phyloP scores from a whole-genome alignment of 306 rosid species.

The Aeschynomene evenia region DNA sequence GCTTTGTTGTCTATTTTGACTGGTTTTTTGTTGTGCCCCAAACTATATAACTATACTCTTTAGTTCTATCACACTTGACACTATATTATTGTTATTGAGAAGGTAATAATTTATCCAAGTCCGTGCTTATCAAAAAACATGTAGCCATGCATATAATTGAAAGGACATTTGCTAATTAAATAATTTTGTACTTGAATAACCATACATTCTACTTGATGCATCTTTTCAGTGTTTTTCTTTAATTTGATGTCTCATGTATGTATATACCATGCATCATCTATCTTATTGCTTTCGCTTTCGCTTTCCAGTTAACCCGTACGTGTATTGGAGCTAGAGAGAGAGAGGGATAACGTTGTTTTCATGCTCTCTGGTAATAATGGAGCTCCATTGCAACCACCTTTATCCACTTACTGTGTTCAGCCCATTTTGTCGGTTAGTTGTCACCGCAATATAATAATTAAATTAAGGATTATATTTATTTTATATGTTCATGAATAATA shows the following conservation, averaged over 20 bases:
- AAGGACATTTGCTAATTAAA: slow-evolving; percentile 32
- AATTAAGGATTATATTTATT: no score
- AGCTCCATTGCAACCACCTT: slow-evolving; percentile 3
- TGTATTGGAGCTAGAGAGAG: slow-evolving; percentile 12
- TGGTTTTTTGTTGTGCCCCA: no score
- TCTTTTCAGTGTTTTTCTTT: neutral
- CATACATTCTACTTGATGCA: neutral
- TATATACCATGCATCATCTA: no score
- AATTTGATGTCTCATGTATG: slow-evolving; percentile 18
- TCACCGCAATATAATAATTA: slow-evolving; percentile 30
- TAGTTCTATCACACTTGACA: slow-evolving; percentile 10
- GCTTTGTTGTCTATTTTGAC: no score
- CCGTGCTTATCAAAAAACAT: slow-evolving; percentile 36
- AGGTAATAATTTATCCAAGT: slow-evolving; percentile 18
- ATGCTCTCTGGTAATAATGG: slow-evolving; percentile 31
- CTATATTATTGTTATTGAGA: slow-evolving; percentile 16
- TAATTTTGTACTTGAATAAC: slow-evolving; percentile 30
- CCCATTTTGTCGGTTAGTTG: slow-evolving; percentile 51
- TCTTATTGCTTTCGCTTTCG: no score
- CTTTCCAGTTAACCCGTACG: slow-evolving; percentile 28
- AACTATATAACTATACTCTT: no score
- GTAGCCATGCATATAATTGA: slow-evolving; percentile 13
- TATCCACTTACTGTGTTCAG: slow-evolving; percentile 42
- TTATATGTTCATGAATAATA: neutral
- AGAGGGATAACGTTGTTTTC: slow-evolving; percentile 34